Evolutionary conservation across 129 eudicot species (phyloP), one percentile per base, ranked within the genome.

Genomic region (Artemisia tridentata): DNA sequence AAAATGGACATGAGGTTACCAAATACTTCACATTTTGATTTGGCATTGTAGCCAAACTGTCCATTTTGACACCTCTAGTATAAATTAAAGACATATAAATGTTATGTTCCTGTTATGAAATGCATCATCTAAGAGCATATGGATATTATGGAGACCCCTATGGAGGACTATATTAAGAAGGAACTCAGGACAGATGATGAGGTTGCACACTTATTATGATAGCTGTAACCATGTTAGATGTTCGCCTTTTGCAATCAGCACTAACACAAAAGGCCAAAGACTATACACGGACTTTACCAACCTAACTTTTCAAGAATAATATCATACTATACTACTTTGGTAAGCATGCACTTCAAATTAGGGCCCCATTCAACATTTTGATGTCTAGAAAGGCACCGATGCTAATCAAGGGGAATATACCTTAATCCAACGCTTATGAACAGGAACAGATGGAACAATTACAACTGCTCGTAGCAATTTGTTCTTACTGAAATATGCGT

Each of bases 401-500:
- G 53, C 2, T 6, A 72, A 17, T 31, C 60, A 71, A 45, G 27
- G 25, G 48, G 59, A 72, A 72, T 47, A 60, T 60, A 72, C n/a
- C 58, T 71, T 12, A 25, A 61, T 47, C 60, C 68, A 60, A 25
- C 7, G 2, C 62, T 45, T 31, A 71, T 60, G 69, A 47, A 61
- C 68, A 72, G 49, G 18, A 72, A 60, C 46, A 72, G 15, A 53
- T 12, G 41, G 50, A 59, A 72, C 27, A 46, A 45, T 45, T 20
- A 50, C 29, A 61, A 49, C 58, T 50, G 48, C 51, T 46, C 55
- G 17, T 12, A 11, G 43, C n/a, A 58, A 19, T 71, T 48, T 72
- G 2, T 73, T 73, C 31, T 25, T 13, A 61, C 41, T 29, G 16
- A 56, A 43, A 62, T 48, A 60, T 25, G 49, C 47, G 67, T 15